These are phyloP conservation scores for Plenodomus lindquistii DNA, from an alignment of 2,329 filamentous ascomycete species.

Conservation along the genomic window DNA sequence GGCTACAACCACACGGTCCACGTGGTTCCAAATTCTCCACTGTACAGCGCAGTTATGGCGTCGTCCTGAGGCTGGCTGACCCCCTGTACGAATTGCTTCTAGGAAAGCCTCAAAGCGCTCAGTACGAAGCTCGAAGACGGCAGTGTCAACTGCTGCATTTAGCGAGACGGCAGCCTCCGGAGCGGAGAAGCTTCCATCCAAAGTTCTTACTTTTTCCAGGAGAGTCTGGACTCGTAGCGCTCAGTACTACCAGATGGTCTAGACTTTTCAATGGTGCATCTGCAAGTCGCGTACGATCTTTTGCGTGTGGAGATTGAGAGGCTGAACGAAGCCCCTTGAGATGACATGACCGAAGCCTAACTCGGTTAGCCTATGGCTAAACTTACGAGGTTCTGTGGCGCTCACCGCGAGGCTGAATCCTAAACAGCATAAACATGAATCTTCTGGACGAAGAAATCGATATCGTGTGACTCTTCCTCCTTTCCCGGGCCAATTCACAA, in stretches of 20 bases:
- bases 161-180: not conserved
- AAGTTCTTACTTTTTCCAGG: not conserved
- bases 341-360: no score
- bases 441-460: no score
- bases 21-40: not conserved
- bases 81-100: not conserved
- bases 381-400: no score
- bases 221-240: not conserved
- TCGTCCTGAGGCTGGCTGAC: not conserved
- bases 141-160: not conserved
- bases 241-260: not conserved
- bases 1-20: no score
- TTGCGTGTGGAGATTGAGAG: constrained; percentile 1
- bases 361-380: no score
- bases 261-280: not conserved
- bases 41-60: not conserved
- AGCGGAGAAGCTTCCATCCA: not conserved
- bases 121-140: no score
- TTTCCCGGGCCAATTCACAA: no score
- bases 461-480: no score
- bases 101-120: not conserved
- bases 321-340: not conserved
- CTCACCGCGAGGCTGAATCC: no score
- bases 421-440: no score
- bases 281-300: not conserved